These are phyloP conservation scores for Parasitella parasitica DNA, from an alignment of 371 early-diverging fungal genomes.

Conservation along the genomic window DNA sequence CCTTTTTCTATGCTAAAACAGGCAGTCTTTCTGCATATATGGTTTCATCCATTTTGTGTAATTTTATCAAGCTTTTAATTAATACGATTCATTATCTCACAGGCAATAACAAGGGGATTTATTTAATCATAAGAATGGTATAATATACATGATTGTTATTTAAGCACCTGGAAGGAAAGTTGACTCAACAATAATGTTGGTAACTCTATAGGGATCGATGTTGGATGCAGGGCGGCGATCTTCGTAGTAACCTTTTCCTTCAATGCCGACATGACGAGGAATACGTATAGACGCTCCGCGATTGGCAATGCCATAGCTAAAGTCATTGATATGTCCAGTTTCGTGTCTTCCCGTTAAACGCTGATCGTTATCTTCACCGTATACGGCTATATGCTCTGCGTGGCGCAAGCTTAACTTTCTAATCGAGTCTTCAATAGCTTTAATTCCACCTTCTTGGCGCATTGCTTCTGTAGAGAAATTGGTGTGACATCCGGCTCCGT, in stretches of 20 bases:
- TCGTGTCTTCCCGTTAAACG: conserved; percentile 52
- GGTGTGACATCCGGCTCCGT: conserved; percentile 49
- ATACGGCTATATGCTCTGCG: conserved; percentile 50
- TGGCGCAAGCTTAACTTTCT: conserved; percentile 46
- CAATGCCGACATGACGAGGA: conserved; percentile 42
- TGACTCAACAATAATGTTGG: conserved; percentile 45
- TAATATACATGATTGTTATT: neutral
- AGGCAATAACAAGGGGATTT: no score
- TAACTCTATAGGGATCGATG: conserved; percentile 54
- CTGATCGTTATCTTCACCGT: conserved; percentile 53
- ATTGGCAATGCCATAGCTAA: conserved; percentile 50
- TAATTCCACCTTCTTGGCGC: conserved; percentile 45
- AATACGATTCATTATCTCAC: neutral
- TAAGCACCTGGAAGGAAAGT: conserved; percentile 13
- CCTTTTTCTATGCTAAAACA: neutral
- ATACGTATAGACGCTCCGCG: conserved; percentile 57
- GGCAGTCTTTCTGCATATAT: no score
- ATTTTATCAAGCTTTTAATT: no score
- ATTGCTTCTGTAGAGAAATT: conserved; percentile 54
- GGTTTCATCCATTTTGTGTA: no score
- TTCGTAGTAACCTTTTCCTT: conserved; percentile 52
- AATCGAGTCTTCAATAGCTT: conserved; percentile 48
- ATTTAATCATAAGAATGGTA: neutral
- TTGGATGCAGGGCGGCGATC: conserved; percentile 56
- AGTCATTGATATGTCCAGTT: conserved; percentile 52